These are phyloP conservation scores for Pseudogymnoascus sp. DNA, from an alignment of 2,329 filamentous ascomycete genomes.

Conservation along the genomic window DNA sequence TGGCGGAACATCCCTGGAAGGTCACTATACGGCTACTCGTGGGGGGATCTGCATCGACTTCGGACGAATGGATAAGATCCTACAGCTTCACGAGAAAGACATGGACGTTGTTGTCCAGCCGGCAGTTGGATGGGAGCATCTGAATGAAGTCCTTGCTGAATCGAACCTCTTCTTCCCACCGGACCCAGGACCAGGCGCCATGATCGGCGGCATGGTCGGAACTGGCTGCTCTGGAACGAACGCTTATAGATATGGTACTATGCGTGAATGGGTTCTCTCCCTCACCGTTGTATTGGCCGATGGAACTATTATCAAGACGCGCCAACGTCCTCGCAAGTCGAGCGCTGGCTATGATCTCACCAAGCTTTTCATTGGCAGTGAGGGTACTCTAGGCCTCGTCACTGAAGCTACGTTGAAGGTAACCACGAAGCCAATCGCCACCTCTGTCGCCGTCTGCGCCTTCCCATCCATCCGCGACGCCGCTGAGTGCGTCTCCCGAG, in stretches of 20 bases:
- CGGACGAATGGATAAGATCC: conserved; percentile 71
- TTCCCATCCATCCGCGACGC: conserved; percentile 41
- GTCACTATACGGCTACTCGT: conserved; percentile 75
- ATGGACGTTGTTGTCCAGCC: conserved; percentile 71
- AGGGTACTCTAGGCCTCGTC: conserved; percentile 84
- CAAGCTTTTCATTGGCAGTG: conserved; percentile 79
- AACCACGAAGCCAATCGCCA: conserved; percentile 69
- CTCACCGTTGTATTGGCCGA: conserved; percentile 85
- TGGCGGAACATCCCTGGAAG: conserved; percentile 83
- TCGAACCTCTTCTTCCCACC: conserved; percentile 85
- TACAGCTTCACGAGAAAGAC: conserved; percentile 69
- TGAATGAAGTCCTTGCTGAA: conserved; percentile 69
- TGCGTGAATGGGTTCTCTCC: conserved; percentile 87
- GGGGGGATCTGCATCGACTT: conserved; percentile 85
- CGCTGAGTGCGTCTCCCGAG: conserved; percentile 61
- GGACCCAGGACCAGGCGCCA: conserved; percentile 82
- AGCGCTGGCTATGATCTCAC: conserved; percentile 90
- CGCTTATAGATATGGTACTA: conserved; percentile 85
- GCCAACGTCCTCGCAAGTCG: conserved; percentile 80
- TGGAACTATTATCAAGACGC: conserved; percentile 82
- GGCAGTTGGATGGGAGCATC: conserved; percentile 75
- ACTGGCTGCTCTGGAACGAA: conserved; percentile 74
- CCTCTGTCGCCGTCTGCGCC: conserved; percentile 68
- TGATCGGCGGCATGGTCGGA: conserved; percentile 84
- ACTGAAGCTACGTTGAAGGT: conserved; percentile 88